Evolutionary conservation across 768 basidiomycete species (phyloP), one percentile per base, ranked within the genome.

Genomic region (Amanita phalloides): DNA sequence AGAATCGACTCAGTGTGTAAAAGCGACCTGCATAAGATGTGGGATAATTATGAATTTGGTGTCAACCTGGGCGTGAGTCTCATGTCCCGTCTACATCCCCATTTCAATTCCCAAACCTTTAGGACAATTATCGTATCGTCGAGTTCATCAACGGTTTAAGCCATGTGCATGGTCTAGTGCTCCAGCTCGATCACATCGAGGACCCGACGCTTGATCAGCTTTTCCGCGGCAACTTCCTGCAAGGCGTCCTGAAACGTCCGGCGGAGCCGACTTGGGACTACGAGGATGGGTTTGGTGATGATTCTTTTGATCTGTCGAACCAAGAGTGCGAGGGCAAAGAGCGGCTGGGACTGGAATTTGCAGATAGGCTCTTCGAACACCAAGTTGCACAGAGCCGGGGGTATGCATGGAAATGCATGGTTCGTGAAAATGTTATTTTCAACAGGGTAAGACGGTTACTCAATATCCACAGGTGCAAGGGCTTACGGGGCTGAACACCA

Each of bases 321-420:
- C n/a, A 11, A 32, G 30, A 56, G 53, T 11, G 43, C 6, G 56
- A 56, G 45, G 63, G 57, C 26, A 59, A 59, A 47, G 60, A 57
- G 36, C 58, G 55, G 37, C 55, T 64, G n/a, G 63, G 63, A 54
- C 47, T 61, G 32, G 61, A 58, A 44, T 51, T 64, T 26, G 54
- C 58, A 33, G 54, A 63, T 21, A 49, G 63, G 37, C 43, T 63
- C 17, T 21, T 20, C n/a, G 43, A 21, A 9, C 21, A 20, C 13
- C 43, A 44, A 21, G 43, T 25, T n/a, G 10, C 43, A 44, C 43
- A 44, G 43, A 44, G 43, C 43, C 21, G 25, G 28, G 43, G n/a
- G 43, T 30, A 26, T 26, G 26, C 6, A 26, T 26, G 6, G 26
- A 26, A 26, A 26, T 26, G 26, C 6, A 6, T 26, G 26, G 6